phyloP scores from a whole-genome alignment of 305 asterid genomes.

The Solanum hybrid region DNA sequence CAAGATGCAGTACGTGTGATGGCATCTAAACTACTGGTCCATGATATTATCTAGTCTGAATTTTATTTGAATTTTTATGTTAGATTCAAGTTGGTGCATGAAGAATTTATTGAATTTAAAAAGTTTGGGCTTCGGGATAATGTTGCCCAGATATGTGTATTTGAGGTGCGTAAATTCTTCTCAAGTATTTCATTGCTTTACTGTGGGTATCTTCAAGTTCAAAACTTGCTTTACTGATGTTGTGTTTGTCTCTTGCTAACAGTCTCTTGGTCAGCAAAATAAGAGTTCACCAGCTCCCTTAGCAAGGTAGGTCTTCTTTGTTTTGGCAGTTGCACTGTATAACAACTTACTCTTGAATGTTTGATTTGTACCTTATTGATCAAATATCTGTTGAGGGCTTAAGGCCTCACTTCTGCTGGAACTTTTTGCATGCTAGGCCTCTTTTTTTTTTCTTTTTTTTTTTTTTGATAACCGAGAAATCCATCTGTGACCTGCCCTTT shows the following conservation, averaged over 20 bases:
- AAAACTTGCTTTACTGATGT: background rate
- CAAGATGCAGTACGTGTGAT: background rate
- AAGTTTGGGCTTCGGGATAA: constrained; percentile 86
- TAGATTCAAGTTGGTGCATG: constrained; percentile 89
- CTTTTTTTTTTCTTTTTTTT: background rate
- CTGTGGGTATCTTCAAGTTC: background rate
- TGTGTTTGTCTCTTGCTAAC: constrained; percentile 19
- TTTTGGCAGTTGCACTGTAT: background rate
- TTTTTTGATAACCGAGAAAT: too few species aligned
- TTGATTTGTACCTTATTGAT: background rate
- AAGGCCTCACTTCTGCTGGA: background rate
- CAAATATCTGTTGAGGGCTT: background rate
- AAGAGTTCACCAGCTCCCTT: constrained; percentile 27
- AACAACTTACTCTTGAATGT: background rate
- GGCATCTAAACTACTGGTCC: background rate
- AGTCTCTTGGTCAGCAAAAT: constrained; percentile 40
- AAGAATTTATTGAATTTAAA: constrained; percentile 74
- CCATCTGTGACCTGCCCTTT: too few species aligned
- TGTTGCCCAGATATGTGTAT: constrained; percentile 94
- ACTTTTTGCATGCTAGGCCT: background rate
- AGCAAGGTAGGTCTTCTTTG: constrained; percentile 35
- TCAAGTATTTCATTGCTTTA: background rate
- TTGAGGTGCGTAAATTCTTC: constrained; percentile 51
- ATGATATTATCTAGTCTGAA: constrained; percentile 1
- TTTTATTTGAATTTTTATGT: constrained; percentile 12